phyloP scores from a whole-genome alignment of 805 yeast genomes.

The Groenewaldozyma salmanticensis region DNA sequence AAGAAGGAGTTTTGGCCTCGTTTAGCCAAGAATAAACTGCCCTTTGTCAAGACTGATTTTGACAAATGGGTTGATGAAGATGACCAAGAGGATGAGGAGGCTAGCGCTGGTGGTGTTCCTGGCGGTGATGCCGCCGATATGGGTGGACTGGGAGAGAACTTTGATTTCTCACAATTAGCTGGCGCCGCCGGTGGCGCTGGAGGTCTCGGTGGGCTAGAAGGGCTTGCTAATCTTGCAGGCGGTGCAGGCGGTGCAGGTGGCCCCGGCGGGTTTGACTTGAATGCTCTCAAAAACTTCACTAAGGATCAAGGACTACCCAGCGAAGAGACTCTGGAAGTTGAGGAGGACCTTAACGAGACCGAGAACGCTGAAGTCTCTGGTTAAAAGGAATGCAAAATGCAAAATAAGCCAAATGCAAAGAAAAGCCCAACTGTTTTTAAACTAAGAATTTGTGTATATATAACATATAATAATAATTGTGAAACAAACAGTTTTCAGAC shows the following conservation, averaged over 20 bases:
- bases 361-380: background rate
- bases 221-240: slow-evolving; percentile 3
- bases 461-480: too few relatives aligned
- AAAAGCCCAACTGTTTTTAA: too few relatives aligned
- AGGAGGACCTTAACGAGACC: background rate
- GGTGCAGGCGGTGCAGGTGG: slow-evolving; percentile 12
- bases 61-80: slow-evolving; percentile 99
- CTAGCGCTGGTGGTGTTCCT: slow-evolving; percentile 5
- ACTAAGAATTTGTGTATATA: too few relatives aligned
- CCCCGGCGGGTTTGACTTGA: too few relatives aligned
- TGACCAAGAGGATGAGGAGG: slow-evolving; percentile 74
- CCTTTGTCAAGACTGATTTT: slow-evolving; percentile 84
- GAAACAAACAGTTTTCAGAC: too few relatives aligned
- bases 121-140: slow-evolving; percentile 24
- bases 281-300: too few relatives aligned
- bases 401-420: too few relatives aligned
- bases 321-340: background rate
- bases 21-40: slow-evolving; percentile 76
- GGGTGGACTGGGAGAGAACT: slow-evolving; percentile 28
- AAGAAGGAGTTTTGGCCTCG: slow-evolving; percentile 91
- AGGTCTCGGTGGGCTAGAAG: slow-evolving; percentile 7
- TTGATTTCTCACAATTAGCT: slow-evolving; percentile 30
- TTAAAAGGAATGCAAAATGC: background rate
- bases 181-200: slow-evolving; percentile 24
- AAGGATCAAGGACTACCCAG: background rate